These are phyloP conservation scores for Penicillium sclerotiorum DNA, from an alignment of 2,329 filamentous ascomycete genomes.

Conservation along the genomic window DNA sequence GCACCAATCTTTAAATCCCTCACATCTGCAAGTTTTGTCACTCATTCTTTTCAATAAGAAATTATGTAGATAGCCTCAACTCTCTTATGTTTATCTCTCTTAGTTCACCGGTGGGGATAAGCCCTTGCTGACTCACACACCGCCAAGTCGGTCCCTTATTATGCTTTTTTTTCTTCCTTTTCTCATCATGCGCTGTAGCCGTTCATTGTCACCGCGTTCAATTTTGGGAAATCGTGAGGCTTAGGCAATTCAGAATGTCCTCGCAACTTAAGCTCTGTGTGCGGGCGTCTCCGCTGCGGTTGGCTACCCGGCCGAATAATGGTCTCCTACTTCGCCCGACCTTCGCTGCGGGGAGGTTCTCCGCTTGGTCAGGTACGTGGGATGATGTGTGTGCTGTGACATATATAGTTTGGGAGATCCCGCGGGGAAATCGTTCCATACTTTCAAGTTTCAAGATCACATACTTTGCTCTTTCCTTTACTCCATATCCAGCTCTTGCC, in stretches of 20 bases:
- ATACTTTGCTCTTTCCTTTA: slow-evolving; percentile 3
- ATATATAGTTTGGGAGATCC: slow-evolving; percentile 16
- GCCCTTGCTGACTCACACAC: slow-evolving; percentile 27
- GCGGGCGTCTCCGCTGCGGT: slow-evolving; percentile 36
- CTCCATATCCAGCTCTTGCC: not conserved
- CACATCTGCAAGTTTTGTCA: too few relatives aligned
- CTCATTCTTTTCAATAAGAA: too few relatives aligned
- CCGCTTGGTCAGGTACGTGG: slow-evolving; percentile 32
- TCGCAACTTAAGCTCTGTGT: slow-evolving; percentile 34
- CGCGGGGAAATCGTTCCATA: slow-evolving; percentile 1
- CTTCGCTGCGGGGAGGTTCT: slow-evolving; percentile 24
- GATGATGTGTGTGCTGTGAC: slow-evolving; percentile 16
- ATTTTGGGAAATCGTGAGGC: not conserved
- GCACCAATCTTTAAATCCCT: too few relatives aligned
- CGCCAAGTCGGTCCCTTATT: slow-evolving; percentile 20
- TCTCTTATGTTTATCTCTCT: slow-evolving; percentile 5
- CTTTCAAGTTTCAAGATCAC: not conserved
- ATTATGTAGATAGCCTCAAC: not conserved
- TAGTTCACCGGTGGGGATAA: slow-evolving; percentile 14
- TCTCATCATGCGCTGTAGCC: slow-evolving; percentile 1
- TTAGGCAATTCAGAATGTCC: slow-evolving; percentile 23
- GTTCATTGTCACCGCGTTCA: not conserved
- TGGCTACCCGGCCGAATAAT: slow-evolving; percentile 33
- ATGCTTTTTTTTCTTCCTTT: slow-evolving; percentile 16
- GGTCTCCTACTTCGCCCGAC: slow-evolving; percentile 29